Conservation (phyloP, 768 basidiomycete genomes). For the Boletus subcaerulescens region DNA sequence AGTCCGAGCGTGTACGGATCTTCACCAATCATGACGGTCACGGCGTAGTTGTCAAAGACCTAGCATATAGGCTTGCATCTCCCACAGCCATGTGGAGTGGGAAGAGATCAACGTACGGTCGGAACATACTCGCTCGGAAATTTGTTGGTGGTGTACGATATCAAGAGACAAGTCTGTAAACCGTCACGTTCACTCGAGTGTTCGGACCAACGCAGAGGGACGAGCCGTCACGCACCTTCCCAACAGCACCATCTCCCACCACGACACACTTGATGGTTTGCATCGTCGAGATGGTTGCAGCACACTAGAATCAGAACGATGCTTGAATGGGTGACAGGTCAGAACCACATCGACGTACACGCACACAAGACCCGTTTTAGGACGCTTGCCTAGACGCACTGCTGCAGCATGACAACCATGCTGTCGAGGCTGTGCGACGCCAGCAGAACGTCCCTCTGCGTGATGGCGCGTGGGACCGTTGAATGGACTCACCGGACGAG, state of each 20-base stretch:
- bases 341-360: constrained; percentile 16
- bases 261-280: constrained; percentile 98
- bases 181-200: constrained; percentile 3
- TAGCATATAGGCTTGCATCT: constrained; percentile 33
- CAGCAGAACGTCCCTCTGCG: constrained; percentile 8
- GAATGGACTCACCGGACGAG: constrained; percentile 22
- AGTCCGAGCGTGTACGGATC: constrained; percentile 98
- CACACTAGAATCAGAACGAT: constrained; percentile 10
- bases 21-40: constrained; percentile 99
- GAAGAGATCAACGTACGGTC: constrained; percentile 59
- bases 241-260: constrained; percentile 96
- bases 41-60: constrained; percentile 98
- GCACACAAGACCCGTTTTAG: constrained; percentile 27
- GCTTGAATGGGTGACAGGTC: constrained; percentile 15
- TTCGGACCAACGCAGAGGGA: background rate
- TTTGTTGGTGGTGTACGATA: constrained; percentile 97
- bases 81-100: constrained; percentile 1
- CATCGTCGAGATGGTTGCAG: constrained; percentile 39
- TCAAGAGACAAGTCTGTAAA: constrained; percentile 86
- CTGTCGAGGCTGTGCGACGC: constrained; percentile 24
- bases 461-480: background rate
- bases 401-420: constrained; percentile 32
- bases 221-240: constrained; percentile 67
- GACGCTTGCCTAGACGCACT: constrained; percentile 13
- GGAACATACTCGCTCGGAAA: constrained; percentile 99